These are phyloP conservation scores for Myriosclerotinia curreyana DNA, from an alignment of 2,329 filamentous ascomycete species.

Conservation along the genomic window DNA sequence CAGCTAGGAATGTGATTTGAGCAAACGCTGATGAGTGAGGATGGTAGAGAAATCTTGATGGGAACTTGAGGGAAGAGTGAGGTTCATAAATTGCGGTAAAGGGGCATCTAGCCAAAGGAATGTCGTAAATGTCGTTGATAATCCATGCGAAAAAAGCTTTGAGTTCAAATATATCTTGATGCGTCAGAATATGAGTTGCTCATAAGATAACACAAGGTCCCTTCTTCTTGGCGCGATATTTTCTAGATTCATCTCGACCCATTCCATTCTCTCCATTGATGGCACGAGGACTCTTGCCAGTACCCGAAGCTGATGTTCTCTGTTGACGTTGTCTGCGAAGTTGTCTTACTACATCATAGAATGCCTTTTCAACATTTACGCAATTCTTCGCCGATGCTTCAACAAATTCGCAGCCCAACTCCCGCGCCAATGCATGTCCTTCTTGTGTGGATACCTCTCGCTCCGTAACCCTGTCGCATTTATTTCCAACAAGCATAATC, in stretches of 20 bases:
- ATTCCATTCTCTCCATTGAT: conserved; percentile 30
- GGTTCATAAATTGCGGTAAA: conserved; percentile 18
- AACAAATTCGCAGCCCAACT: conserved; percentile 93
- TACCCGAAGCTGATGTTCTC: conserved; percentile 26
- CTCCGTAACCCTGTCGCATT: conserved; percentile 94
- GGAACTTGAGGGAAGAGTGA: conserved; percentile 22
- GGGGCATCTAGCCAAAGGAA: conserved; percentile 27
- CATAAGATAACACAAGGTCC: conserved; percentile 40
- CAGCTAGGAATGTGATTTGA: conserved; percentile 31
- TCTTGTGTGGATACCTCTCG: conserved; percentile 96
- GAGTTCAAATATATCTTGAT: conserved; percentile 20
- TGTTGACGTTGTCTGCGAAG: conserved; percentile 75
- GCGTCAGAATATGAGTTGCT: conserved; percentile 25
- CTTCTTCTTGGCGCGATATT: conserved; percentile 33
- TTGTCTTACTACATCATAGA: conserved; percentile 94
- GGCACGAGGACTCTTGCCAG: conserved; percentile 31
- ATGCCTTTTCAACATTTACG: conserved; percentile 97
- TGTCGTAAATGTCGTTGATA: conserved; percentile 31
- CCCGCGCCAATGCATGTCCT: conserved; percentile 84
- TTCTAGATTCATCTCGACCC: conserved; percentile 33
- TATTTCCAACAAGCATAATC: conserved; percentile 98
- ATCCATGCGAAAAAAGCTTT: conserved; percentile 23
- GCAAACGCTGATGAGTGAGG: conserved; percentile 31
- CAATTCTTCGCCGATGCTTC: conserved; percentile 97
- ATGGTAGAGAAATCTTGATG: conserved; percentile 26